Evolutionary conservation across 805 yeast species (phyloP), one percentile per base, ranked within the genome.

Genomic region (Nakazawaea ernobii): DNA sequence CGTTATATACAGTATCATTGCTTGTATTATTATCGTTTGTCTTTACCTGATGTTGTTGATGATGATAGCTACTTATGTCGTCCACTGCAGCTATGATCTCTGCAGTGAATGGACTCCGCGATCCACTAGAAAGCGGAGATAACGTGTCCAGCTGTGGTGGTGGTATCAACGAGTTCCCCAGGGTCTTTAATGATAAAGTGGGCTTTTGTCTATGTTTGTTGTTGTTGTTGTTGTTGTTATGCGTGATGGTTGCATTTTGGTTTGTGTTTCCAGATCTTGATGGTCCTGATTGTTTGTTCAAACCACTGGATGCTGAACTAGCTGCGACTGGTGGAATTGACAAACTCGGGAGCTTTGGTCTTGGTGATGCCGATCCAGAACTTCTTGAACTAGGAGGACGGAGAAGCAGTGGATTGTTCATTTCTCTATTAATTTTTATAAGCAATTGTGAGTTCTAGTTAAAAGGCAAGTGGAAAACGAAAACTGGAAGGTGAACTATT

Each of bases 341-440:
- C 39, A 62, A 50, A 1, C 53, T 39, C 0, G 65, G 62, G 15
- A 60, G 53, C 45, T 57, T 56, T n/a, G 52, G 56, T 38, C 56
- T 54, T n/a, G 59, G 55, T 2, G 59, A 48, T 30, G 45, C 44
- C 24, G 59, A 29, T 15, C 32, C 44, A 42, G 67, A 71, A 42
- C 63, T 66, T 37, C 61, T 57, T 1, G 73, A 56, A 11, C 73
- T 74, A 0, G 80, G 79, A 3, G 75, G 77, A 32, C 69, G 68
- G 38, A 74, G 56, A 36, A 67, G 61, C 30, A 79, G 79, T 2
- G 77, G 70, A 27, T 67, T 68, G 2, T 66, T 59, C 71, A 67
- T 66, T 9, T 45, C 4, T 3, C 20, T 11, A 14, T 14, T 17
- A n/a, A n/a, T n/a, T n/a, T n/a, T n/a, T n/a, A 6, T 20, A 20